Conservation (phyloP, 2,329 filamentous ascomycete genomes). For the Aspergillus pseudoterreus region DNA sequence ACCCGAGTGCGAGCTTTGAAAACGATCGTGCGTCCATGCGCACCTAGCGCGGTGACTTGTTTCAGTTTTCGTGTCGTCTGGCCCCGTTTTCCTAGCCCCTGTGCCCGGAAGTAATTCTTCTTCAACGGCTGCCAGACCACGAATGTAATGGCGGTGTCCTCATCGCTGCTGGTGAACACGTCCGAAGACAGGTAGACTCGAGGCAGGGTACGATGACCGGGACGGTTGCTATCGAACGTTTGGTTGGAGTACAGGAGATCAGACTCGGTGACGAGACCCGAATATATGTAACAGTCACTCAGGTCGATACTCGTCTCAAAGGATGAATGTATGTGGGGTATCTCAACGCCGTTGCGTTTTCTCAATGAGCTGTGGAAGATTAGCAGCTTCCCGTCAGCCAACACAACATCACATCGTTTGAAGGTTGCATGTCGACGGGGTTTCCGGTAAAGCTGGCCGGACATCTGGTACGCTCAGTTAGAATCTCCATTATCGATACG, state of each 20-base stretch:
- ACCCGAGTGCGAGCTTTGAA: slow-evolving; percentile 63
- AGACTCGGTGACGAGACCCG: slow-evolving; percentile 58
- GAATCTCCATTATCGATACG: not conserved
- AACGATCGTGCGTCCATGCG: slow-evolving; percentile 59
- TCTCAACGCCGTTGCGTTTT: slow-evolving; percentile 50
- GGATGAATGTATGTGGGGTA: slow-evolving; percentile 60
- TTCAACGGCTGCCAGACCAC: slow-evolving; percentile 62
- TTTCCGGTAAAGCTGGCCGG: slow-evolving; percentile 61
- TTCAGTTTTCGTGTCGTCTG: slow-evolving; percentile 48
- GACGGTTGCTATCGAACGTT: slow-evolving; percentile 61
- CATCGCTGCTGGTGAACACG: slow-evolving; percentile 59
- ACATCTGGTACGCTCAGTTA: slow-evolving; percentile 41
- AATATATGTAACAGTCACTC: slow-evolving; percentile 63
- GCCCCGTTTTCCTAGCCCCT: slow-evolving; percentile 37
- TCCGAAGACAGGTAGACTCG: slow-evolving; percentile 57
- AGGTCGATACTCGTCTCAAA: slow-evolving; percentile 58
- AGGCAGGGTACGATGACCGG: slow-evolving; percentile 57
- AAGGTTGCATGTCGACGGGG: slow-evolving; percentile 61
- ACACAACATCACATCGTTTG: slow-evolving; percentile 57
- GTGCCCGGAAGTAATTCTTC: slow-evolving; percentile 53
- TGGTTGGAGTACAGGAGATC: slow-evolving; percentile 63
- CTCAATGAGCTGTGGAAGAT: slow-evolving; percentile 61
- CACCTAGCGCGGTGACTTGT: slow-evolving; percentile 58
- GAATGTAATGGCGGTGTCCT: slow-evolving; percentile 64
- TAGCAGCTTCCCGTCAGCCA: slow-evolving; percentile 58